Conservation (phyloP, 306 rosid species). For the Citrullus mucosospermus region DNA sequence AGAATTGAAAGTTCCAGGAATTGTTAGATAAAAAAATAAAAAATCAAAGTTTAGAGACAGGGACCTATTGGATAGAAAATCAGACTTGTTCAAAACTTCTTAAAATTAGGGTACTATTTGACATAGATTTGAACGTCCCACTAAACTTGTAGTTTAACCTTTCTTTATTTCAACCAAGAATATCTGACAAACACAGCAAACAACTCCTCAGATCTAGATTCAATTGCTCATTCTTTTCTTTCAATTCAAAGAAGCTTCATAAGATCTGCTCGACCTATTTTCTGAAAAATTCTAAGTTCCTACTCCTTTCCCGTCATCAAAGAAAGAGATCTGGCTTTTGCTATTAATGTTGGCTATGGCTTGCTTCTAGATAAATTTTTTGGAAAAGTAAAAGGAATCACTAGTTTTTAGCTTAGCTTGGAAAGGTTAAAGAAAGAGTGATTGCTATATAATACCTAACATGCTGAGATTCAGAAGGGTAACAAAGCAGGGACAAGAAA, state of each 20-base stretch:
- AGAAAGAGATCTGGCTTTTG: neutral
- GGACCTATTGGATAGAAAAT: no score
- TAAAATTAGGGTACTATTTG: no score
- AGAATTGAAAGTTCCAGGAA: no score
- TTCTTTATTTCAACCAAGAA: neutral
- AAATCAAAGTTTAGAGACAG: no score
- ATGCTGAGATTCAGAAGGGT: neutral
- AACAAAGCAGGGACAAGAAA: neutral
- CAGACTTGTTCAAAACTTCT: no score
- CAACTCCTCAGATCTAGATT: neutral
- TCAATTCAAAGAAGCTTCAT: neutral
- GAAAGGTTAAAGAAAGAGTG: neutral
- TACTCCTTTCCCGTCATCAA: neutral
- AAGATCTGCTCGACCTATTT: neutral
- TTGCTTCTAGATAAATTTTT: neutral
- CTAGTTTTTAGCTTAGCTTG: neutral
- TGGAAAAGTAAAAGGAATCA: neutral
- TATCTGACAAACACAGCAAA: neutral
- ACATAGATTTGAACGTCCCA: no score
- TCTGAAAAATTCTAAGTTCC: neutral
- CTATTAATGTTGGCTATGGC: neutral
- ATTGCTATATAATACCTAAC: neutral
- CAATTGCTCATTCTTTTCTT: neutral
- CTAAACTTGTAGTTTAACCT: no score
- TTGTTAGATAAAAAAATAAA: no score